A percentile compares a stretch with the other conserved stretches of the same genome.
phyloP scores from a whole-genome alignment of 2,329 filamentous ascomycete genomes.

The Alternaria triticina region DNA sequence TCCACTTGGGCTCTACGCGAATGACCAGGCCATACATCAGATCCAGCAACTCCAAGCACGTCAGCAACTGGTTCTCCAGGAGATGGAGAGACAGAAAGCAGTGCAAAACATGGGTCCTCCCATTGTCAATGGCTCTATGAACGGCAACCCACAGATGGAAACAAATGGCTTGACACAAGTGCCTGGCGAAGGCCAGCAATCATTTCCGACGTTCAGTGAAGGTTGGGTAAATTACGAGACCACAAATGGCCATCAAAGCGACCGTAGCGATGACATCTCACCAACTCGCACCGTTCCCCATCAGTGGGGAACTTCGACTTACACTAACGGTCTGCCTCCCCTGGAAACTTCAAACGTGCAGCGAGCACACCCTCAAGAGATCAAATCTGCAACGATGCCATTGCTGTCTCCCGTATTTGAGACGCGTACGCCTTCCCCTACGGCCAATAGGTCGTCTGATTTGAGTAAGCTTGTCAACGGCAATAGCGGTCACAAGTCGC shows the following conservation, averaged over 20 bases:
- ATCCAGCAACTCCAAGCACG: conserved; percentile 37
- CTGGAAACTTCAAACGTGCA: conserved; percentile 55
- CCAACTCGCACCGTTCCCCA: conserved; percentile 36
- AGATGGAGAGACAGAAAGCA: conserved; percentile 41
- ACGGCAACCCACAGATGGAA: conserved; percentile 21
- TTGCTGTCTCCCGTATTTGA: conserved; percentile 77
- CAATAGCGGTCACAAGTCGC: conserved; percentile 35
- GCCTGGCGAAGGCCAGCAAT: conserved; percentile 33
- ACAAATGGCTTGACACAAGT: conserved; percentile 29
- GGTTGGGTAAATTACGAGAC: conserved; percentile 36
- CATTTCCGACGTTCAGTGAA: conserved; percentile 35
- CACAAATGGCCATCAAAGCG: conserved; percentile 28
- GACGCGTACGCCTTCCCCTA: conserved; percentile 73
- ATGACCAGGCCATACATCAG: conserved; percentile 31
- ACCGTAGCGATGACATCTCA: conserved; percentile 35
- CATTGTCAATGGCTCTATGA: conserved; percentile 37
- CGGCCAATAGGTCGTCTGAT: conserved; percentile 55
- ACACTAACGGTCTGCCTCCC: conserved; percentile 39
- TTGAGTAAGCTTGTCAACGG: conserved; percentile 37
- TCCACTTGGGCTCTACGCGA: conserved; percentile 34
- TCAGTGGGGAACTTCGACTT: conserved; percentile 39
- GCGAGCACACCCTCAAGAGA: conserved; percentile 42
- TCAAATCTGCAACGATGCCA: conserved; percentile 50
- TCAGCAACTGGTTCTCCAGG: conserved; percentile 40
- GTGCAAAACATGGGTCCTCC: conserved; percentile 26